These are phyloP conservation scores for Plasmodium vivax DNA, from an alignment of 169 alveolate species.

Conservation along the genomic window DNA sequence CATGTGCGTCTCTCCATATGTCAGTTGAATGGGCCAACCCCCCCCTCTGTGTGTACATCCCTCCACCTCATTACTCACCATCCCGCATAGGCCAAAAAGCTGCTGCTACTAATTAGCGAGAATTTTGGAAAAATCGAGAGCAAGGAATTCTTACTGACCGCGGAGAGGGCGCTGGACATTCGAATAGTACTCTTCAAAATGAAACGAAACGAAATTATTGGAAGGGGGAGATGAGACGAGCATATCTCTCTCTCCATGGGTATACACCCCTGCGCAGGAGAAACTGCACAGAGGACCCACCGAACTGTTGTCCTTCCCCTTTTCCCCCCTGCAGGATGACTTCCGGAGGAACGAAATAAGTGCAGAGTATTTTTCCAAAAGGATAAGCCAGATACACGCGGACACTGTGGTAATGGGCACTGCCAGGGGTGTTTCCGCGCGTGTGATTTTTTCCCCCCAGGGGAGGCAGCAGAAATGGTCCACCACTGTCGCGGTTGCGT, in stretches of 20 bases:
- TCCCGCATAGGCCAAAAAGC: conserved; percentile 16
- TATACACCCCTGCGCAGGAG: neutral
- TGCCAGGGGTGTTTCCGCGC: neutral
- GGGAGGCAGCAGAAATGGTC: no score
- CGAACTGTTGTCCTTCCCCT: neutral
- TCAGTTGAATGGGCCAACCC: neutral
- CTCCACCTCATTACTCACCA: neutral
- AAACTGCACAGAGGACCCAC: neutral
- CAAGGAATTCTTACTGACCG: conserved; percentile 51
- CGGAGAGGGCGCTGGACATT: conserved; percentile 49
- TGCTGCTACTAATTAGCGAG: conserved; percentile 30
- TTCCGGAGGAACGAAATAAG: conserved; percentile 53
- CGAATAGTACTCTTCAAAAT: conserved; percentile 20
- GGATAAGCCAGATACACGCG: conserved; percentile 6
- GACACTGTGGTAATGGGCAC: conserved; percentile 28
- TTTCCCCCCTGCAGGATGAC: conserved; percentile 21
- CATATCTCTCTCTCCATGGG: neutral
- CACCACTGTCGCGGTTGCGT: no score
- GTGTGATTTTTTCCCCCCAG: neutral
- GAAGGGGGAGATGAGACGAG: neutral
- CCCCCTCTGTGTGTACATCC: neutral
- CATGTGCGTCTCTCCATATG: neutral
- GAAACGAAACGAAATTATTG: neutral
- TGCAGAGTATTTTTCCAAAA: conserved; percentile 43
- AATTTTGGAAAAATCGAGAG: conserved; percentile 15